A percentile compares a stretch with the other conserved stretches of the same genome.
Evolutionary conservation across 371 early-diverging fungal species (phyloP).

Genomic region (Lichtheimia corymbifera): DNA sequence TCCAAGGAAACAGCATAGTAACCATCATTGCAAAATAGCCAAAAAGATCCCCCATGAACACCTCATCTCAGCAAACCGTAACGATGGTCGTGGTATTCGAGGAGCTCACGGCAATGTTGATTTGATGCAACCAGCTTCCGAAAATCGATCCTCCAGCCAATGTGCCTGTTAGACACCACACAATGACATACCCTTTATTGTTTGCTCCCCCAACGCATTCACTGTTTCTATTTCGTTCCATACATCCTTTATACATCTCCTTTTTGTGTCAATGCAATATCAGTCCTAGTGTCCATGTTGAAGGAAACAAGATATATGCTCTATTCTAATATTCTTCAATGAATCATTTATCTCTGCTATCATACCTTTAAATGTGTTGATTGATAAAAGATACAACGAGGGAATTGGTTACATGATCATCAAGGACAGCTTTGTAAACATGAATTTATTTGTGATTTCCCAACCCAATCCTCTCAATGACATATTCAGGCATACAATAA

Average conservation of each 20-base stretch:
- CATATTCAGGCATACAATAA: slow-evolving; percentile 87
- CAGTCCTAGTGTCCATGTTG: too few species aligned
- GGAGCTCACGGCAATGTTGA: slow-evolving; percentile 58
- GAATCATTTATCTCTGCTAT: neutral
- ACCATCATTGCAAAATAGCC: slow-evolving; percentile 9
- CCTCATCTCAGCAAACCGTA: slow-evolving; percentile 6
- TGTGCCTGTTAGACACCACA: slow-evolving; percentile 15
- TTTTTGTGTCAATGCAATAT: neutral
- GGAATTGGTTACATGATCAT: too few species aligned
- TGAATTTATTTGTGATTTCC: neutral
- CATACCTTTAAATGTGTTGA: neutral
- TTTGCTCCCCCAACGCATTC: neutral
- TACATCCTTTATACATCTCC: neutral
- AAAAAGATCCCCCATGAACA: slow-evolving; percentile 20
- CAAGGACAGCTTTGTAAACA: too few species aligned
- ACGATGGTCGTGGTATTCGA: slow-evolving; percentile 11
- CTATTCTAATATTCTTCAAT: slow-evolving; percentile 2
- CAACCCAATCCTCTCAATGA: slow-evolving; percentile 53
- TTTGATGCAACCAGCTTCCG: slow-evolving; percentile 52
- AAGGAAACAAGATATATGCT: too few species aligned
- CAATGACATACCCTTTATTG: slow-evolving; percentile 20
- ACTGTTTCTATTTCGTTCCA: neutral
- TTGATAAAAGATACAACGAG: too few species aligned
- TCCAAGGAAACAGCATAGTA: too few species aligned
- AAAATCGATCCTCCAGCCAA: slow-evolving; percentile 1